A percentile compares a stretch with the other conserved stretches of the same genome.
Conservation (phyloP, 805 yeast species). For the Candida ovalis region DNA sequence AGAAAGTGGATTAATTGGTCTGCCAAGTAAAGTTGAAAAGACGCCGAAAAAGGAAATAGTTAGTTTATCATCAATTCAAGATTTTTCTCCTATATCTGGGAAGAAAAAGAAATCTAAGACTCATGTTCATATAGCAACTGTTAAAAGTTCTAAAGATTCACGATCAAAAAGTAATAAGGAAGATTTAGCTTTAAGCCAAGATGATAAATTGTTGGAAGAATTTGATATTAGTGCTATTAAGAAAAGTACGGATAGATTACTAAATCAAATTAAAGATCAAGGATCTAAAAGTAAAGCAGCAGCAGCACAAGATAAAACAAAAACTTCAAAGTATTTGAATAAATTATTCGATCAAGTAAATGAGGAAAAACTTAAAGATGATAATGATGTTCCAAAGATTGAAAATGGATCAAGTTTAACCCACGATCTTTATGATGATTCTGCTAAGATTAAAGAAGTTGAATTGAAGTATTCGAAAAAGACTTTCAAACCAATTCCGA, state of each 20-base stretch:
- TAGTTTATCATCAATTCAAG: neutral
- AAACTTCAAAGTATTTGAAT: slow-evolving; percentile 15
- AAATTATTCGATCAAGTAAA: slow-evolving; percentile 17
- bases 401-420: neutral
- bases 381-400: neutral
- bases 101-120: neutral
- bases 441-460: slow-evolving; percentile 10
- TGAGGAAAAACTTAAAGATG: slow-evolving; percentile 1
- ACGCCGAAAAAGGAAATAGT: neutral
- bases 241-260: slow-evolving; percentile 30
- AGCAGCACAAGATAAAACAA: neutral
- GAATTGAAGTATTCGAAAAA: slow-evolving; percentile 13
- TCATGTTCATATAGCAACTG: neutral
- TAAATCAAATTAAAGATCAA: slow-evolving; percentile 21
- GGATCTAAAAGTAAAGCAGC: slow-evolving; percentile 6
- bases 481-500: slow-evolving; percentile 13
- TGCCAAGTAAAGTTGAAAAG: neutral
- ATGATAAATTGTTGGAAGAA: slow-evolving; percentile 23
- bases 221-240: slow-evolving; percentile 26
- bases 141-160: neutral
- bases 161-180: too few relatives aligned
- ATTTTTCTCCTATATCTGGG: neutral
- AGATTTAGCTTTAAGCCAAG: neutral
- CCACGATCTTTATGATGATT: slow-evolving; percentile 15
- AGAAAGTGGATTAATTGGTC: neutral